Base-by-base conservation (phyloP, 208 protist genomes). In the Leishmania braziliensis region DNA sequence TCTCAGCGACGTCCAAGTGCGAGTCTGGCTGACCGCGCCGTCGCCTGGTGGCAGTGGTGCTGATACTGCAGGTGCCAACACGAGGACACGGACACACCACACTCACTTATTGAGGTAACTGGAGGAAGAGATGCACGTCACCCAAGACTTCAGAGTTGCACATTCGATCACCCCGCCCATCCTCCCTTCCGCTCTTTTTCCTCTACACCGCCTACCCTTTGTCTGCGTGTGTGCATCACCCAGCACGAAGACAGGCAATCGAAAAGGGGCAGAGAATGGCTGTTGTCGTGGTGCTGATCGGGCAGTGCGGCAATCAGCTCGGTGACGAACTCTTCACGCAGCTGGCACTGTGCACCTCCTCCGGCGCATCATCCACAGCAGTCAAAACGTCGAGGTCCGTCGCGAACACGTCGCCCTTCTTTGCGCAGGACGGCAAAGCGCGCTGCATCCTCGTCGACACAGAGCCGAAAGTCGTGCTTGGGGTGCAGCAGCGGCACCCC, bases 251-350 rank as follows among this genome's bases (percentile, higher is more conserved):
- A 72, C 68, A 16, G 5, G 50, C 75, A 3, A 66, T 71, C 68
- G 29, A 29, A 29, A 14, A 68, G 39, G 18, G 62, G 26, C 26
- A 51, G 5, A 46, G 51, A 2, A 94, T 96, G 91, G 90, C 95
- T 5, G 82, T 96, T 26, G 86, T 97, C 16, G 88, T 95, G 23
- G 93, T 97, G 29, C 84, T 92, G 12, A 89, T 97, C 6, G 95
- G 95, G 4, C 95, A 97, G 79, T 97, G 95, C 81, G 95, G 95
- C 74, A 97, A 97, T 72, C 95, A 97, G 84, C 87, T 97, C 43
- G 93, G 91, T 62, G 95, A 96, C 72, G 93, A 95, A 75, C 88
- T 97, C 29, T 93, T 94, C 71, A 88, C 87, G 2, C 92, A 96
- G 78, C 83, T 97, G 5, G 50, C 82, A n/a, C 72, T 89, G 62